phyloP scores from a whole-genome alignment of 2,329 filamentous ascomycete species.

The Lasiodiplodia gonubiensis region DNA sequence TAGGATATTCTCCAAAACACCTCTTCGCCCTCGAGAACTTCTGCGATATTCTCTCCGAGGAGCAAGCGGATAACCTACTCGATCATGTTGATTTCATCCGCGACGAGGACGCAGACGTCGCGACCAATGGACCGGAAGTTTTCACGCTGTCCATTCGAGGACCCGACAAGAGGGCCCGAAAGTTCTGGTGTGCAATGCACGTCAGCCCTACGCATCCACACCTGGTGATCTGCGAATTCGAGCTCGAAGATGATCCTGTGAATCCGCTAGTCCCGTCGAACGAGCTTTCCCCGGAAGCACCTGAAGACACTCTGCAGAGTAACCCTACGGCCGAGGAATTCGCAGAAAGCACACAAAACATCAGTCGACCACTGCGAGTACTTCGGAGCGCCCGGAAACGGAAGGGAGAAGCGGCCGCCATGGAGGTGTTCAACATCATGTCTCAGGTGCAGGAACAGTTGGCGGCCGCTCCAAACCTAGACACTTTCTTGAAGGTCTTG shows the following conservation, averaged over 20 bases:
- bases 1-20: constrained; percentile 77
- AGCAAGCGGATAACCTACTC: constrained; percentile 81
- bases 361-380: constrained; percentile 78
- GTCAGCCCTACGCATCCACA: constrained; percentile 71
- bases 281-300: constrained; percentile 65
- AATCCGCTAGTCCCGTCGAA: constrained; percentile 69
- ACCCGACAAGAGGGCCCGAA: constrained; percentile 62
- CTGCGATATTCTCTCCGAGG: constrained; percentile 81
- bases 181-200: constrained; percentile 89
- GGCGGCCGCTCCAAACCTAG: constrained; percentile 71
- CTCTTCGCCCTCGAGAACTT: constrained; percentile 78
- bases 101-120: constrained; percentile 78
- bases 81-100: constrained; percentile 89
- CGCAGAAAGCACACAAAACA: constrained; percentile 74
- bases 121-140: constrained; percentile 80
- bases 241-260: constrained; percentile 76
- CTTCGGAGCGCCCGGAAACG: constrained; percentile 75
- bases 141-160: constrained; percentile 77
- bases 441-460: constrained; percentile 90
- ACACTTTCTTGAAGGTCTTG: constrained; percentile 77
- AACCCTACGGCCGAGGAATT: constrained; percentile 77
- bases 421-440: constrained; percentile 92
- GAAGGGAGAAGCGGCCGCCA: constrained; percentile 78
- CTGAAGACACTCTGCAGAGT: constrained; percentile 75
- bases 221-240: constrained; percentile 85